phyloP scores from a whole-genome alignment of 208 protist species.

The Entamoeba invadens region DNA sequence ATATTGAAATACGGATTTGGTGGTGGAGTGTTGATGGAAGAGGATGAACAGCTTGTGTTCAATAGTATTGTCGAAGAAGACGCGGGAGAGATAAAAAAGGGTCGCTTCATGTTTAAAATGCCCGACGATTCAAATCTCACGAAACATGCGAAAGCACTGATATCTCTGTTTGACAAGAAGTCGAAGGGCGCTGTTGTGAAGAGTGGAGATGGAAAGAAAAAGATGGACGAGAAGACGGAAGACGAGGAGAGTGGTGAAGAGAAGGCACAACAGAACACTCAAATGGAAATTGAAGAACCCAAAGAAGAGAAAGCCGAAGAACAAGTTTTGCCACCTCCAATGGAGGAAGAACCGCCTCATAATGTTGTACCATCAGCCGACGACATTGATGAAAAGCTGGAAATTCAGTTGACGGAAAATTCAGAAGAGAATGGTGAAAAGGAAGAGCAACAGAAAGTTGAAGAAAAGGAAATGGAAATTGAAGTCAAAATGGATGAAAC shows the following conservation, averaged over 20 bases:
- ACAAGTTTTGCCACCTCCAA: no score
- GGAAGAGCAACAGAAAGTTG: neutral
- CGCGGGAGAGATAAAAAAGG: neutral
- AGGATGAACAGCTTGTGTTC: neutral
- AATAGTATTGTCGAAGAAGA: neutral
- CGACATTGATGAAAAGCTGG: no score
- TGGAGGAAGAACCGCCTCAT: no score
- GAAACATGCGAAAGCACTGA: neutral
- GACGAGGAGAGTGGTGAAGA: neutral
- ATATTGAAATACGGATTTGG: neutral
- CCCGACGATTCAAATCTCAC: neutral
- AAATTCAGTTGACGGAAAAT: no score
- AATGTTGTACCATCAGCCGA: no score
- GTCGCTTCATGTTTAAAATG: neutral
- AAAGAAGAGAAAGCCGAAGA: neutral
- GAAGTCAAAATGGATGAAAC: neutral
- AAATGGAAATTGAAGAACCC: neutral
- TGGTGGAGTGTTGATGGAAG: neutral
- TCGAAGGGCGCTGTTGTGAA: neutral
- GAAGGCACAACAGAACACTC: neutral
- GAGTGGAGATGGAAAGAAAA: neutral
- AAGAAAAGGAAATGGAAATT: neutral
- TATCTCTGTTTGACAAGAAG: neutral
- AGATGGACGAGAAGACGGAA: neutral
- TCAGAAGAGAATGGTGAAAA: neutral